Evolutionary conservation across 768 basidiomycete species (phyloP).

Genomic region (Xanthoconium stramineum): DNA sequence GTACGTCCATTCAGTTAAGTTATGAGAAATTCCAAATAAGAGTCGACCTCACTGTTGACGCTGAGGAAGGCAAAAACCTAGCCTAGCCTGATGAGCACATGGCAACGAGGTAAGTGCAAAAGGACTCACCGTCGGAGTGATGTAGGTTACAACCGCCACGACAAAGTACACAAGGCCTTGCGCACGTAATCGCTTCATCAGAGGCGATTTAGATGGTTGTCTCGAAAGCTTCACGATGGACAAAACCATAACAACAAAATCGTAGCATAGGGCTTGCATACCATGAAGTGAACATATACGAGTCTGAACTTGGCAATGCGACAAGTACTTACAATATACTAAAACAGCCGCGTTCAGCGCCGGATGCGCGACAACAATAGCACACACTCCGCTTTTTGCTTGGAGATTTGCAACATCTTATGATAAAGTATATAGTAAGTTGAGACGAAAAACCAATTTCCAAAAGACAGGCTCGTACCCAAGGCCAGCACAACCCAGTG

Average conservation of each 20-base stretch:
- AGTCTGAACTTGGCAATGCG: neutral
- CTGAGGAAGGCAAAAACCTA: slow-evolving; percentile 16
- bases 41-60: neutral
- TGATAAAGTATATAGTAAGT: neutral
- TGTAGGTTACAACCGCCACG: slow-evolving; percentile 14
- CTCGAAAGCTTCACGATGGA: slow-evolving; percentile 15
- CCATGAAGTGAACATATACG: neutral
- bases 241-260: slow-evolving; percentile 21
- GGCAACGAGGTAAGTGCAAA: too few relatives aligned
- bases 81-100: neutral
- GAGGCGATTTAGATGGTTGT: slow-evolving; percentile 11
- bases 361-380: neutral
- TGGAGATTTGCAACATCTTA: slow-evolving; percentile 16
- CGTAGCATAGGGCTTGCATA: slow-evolving; percentile 19
- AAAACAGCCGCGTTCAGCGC: slow-evolving; percentile 7
- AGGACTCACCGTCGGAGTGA: slow-evolving; percentile 11
- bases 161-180: slow-evolving; percentile 25
- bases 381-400: neutral
- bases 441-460: neutral
- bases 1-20: neutral
- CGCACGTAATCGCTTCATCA: slow-evolving; percentile 13
- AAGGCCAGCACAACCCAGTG: slow-evolving; percentile 24
- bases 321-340: slow-evolving; percentile 18
- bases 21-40: neutral
- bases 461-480: neutral